A percentile compares a stretch with the other conserved stretches of the same genome.
Conservation (phyloP, 2,329 filamentous ascomycete species). For the Trichocomaceae sp. region DNA sequence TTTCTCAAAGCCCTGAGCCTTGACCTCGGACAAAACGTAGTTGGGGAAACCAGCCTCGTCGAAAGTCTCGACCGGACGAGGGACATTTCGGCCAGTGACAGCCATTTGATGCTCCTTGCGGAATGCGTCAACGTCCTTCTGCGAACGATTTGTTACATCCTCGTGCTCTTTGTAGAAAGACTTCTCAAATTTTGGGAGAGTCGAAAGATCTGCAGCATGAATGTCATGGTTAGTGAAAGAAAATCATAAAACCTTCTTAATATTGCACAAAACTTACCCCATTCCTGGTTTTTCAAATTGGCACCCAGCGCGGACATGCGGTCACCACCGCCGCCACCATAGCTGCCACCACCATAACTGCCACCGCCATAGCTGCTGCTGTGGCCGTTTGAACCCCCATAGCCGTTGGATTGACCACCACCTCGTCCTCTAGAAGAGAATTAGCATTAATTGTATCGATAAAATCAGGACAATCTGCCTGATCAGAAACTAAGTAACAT, state of each 20-base stretch:
- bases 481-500: conserved; percentile 19
- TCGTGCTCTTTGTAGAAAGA: conserved; percentile 97
- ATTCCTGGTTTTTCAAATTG: conserved; percentile 78
- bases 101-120: conserved; percentile 79
- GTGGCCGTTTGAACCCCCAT: too few relatives aligned
- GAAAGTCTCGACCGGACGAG: conserved; percentile 92
- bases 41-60: conserved; percentile 95
- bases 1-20: conserved; percentile 89
- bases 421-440: conserved; percentile 24
- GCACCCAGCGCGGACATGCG: conserved; percentile 89
- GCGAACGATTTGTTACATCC: conserved; percentile 65
- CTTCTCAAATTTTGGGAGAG: conserved; percentile 95
- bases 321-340: conserved; percentile 68
- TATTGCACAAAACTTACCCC: conserved; percentile 60
- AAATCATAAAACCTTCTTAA: not conserved
- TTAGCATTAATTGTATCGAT: conserved; percentile 7
- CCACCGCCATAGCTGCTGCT: conserved; percentile 28
- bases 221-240: conserved; percentile 22
- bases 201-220: conserved; percentile 57
- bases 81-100: conserved; percentile 70
- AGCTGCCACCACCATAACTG: conserved; percentile 41
- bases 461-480: not conserved
- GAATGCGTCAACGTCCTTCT: conserved; percentile 79
- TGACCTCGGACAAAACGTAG: conserved; percentile 98
- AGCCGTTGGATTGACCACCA: conserved; percentile 40